phyloP scores from a whole-genome alignment of 768 basidiomycete species.

The Rickenella mellea region DNA sequence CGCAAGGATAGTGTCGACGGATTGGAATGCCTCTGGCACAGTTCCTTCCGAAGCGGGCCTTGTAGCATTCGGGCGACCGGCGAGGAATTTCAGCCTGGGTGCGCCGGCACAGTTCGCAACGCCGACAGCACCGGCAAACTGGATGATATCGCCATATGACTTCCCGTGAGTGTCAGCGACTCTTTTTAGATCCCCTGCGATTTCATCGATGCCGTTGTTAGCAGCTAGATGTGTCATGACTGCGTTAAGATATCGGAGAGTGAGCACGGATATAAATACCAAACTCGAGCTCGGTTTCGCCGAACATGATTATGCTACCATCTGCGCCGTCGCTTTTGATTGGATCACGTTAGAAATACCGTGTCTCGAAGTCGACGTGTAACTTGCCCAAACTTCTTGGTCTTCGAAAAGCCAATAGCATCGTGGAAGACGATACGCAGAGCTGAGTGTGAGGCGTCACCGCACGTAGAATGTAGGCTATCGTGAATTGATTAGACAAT shows the following conservation, averaged over 20 bases:
- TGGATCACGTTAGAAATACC: no score
- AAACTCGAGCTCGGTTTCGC: slow-evolving; percentile 13
- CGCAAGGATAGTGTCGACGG: slow-evolving; percentile 11
- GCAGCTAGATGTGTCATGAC: slow-evolving; percentile 14
- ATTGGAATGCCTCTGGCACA: slow-evolving; percentile 12
- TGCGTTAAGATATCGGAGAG: no score
- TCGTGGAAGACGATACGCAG: slow-evolving; percentile 2
- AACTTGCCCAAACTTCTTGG: no score
- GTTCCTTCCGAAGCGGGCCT: slow-evolving; percentile 9
- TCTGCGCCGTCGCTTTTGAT: slow-evolving; percentile 18
- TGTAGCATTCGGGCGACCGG: slow-evolving; percentile 8
- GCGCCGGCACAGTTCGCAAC: slow-evolving; percentile 15
- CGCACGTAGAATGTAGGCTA: neutral
- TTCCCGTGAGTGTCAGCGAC: slow-evolving; percentile 10
- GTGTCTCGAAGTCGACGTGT: no score
- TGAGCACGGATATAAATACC: no score
- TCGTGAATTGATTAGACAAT: no score
- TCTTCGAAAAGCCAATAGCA: neutral
- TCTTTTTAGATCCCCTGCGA: slow-evolving; percentile 10
- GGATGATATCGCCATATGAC: slow-evolving; percentile 11
- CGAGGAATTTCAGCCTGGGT: slow-evolving; percentile 9
- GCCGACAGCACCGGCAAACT: slow-evolving; percentile 13
- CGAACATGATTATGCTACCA: slow-evolving; percentile 15
- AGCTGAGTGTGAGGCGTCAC: slow-evolving; percentile 9
- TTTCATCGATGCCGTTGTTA: slow-evolving; percentile 16